Conservation (phyloP, 2,329 filamentous ascomycete genomes). For the Fusarium tanahbumbuense region DNA sequence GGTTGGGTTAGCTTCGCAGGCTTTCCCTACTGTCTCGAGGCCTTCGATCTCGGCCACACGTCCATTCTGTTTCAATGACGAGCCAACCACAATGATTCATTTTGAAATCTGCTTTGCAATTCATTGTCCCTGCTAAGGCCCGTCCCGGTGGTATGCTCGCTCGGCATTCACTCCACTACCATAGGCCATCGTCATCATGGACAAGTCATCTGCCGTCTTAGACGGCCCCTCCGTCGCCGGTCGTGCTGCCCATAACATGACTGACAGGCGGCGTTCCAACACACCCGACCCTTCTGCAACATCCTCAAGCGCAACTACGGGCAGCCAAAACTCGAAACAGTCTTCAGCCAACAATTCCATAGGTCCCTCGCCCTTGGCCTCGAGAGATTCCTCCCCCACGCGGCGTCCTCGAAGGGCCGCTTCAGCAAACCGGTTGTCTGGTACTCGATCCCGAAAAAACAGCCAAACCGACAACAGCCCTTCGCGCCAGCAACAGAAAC, state of each 20-base stretch:
- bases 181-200: conserved; percentile 49
- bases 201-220: conserved; percentile 49
- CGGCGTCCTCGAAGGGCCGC: conserved; percentile 54
- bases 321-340: conserved; percentile 50
- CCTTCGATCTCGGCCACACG: conserved; percentile 37
- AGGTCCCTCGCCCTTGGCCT: conserved; percentile 53
- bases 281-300: conserved; percentile 42
- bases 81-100: conserved; percentile 53
- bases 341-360: conserved; percentile 54
- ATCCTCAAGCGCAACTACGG: conserved; percentile 42
- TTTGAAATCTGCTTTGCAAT: conserved; percentile 44
- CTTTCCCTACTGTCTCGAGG: conserved; percentile 35
- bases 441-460: conserved; percentile 71
- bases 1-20: conserved; percentile 46
- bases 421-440: conserved; percentile 51
- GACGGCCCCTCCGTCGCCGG: conserved; percentile 43
- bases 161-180: conserved; percentile 45
- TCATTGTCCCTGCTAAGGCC: conserved; percentile 48
- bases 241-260: conserved; percentile 35
- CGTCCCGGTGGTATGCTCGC: conserved; percentile 51
- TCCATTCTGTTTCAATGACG: conserved; percentile 47
- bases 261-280: conserved; percentile 37
- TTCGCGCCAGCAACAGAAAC: conserved; percentile 59
- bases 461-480: conserved; percentile 74
- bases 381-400: conserved; percentile 62